Percentiles rank a stretch among this genome's conserved stretches.
Conservation (phyloP, 2,329 filamentous ascomycete species). For the Raffaelea ambrosiae region DNA sequence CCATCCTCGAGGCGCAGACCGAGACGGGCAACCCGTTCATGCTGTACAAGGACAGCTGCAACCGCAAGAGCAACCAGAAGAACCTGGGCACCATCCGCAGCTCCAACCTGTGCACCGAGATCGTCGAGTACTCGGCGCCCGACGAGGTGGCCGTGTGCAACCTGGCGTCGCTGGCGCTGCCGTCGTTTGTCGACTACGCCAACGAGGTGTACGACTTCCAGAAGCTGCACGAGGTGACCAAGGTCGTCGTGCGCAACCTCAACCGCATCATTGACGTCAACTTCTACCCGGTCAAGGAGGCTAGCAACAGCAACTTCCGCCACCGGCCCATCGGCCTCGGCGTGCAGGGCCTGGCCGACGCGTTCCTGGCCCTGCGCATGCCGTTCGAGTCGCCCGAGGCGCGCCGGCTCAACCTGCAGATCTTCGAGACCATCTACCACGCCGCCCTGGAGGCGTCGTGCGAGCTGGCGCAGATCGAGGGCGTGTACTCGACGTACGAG, state of each 20-base stretch:
- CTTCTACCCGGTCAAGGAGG: constrained; percentile 94
- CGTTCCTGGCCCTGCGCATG: constrained; percentile 92
- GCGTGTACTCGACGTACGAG: constrained; percentile 82
- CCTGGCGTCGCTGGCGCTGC: constrained; percentile 86
- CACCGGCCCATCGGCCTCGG: constrained; percentile 93
- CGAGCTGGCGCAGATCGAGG: constrained; percentile 74
- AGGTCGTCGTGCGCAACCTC: constrained; percentile 87
- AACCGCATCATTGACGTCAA: constrained; percentile 99
- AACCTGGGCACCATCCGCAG: constrained; percentile 97
- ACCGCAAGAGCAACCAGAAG: constrained; percentile 99
- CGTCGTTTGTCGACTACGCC: constrained; percentile 81
- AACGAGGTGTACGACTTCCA: constrained; percentile 86
- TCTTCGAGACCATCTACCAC: constrained; percentile 99
- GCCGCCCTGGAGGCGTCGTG: constrained; percentile 83
- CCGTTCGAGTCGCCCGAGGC: constrained; percentile 96
- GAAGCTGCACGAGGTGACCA: constrained; percentile 89
- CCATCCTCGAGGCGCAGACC: constrained; percentile 94
- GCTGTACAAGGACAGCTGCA: constrained; percentile 98
- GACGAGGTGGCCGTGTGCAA: constrained; percentile 99
- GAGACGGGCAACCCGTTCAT: constrained; percentile 99
- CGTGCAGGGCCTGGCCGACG: constrained; percentile 95
- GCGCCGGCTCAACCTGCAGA: constrained; percentile 89
- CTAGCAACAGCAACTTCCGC: constrained; percentile 91
- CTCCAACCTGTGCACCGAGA: constrained; percentile 98
- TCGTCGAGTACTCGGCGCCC: constrained; percentile 92